A percentile compares a stretch with the other conserved stretches of the same genome.
phyloP scores from a whole-genome alignment of 2,329 filamentous ascomycete species.

The Verticillium nonalfalfae region DNA sequence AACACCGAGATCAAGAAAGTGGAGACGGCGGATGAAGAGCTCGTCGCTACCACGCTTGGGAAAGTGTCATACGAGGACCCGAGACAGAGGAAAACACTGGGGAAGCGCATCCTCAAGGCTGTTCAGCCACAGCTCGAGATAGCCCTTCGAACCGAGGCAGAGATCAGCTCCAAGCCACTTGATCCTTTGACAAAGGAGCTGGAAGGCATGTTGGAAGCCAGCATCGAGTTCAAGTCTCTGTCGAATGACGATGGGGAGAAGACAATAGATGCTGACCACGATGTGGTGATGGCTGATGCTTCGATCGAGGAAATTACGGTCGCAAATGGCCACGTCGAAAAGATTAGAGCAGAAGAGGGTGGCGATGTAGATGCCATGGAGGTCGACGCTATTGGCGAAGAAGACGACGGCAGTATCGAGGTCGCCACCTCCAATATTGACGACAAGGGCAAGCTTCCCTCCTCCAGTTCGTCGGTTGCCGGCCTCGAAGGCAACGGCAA shows the following conservation, averaged over 20 bases:
- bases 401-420: conserved; percentile 34
- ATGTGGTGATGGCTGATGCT: conserved; percentile 47
- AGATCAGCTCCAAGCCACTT: conserved; percentile 63
- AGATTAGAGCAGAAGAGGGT: conserved; percentile 20
- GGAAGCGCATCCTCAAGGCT: conserved; percentile 80
- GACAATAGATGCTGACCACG: conserved; percentile 32
- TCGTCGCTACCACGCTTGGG: conserved; percentile 11
- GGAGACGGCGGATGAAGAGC: conserved; percentile 16
- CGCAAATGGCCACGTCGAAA: conserved; percentile 18
- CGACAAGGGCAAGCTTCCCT: conserved; percentile 8
- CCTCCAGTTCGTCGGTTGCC: conserved; percentile 19
- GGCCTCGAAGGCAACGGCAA: conserved; percentile 17
- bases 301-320: conserved; percentile 41
- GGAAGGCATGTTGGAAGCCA: conserved; percentile 64
- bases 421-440: conserved; percentile 31
- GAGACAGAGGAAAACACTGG: conserved; percentile 76
- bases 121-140: conserved; percentile 73
- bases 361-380: conserved; percentile 28
- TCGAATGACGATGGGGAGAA: conserved; percentile 27
- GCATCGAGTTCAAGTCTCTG: conserved; percentile 48
- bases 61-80: conserved; percentile 58
- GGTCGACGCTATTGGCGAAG: conserved; percentile 29
- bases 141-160: conserved; percentile 74
- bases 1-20: conserved; percentile 29
- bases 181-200: conserved; percentile 68